Conservation (phyloP, 805 yeast genomes). For the Huiozyma naganishii region DNA sequence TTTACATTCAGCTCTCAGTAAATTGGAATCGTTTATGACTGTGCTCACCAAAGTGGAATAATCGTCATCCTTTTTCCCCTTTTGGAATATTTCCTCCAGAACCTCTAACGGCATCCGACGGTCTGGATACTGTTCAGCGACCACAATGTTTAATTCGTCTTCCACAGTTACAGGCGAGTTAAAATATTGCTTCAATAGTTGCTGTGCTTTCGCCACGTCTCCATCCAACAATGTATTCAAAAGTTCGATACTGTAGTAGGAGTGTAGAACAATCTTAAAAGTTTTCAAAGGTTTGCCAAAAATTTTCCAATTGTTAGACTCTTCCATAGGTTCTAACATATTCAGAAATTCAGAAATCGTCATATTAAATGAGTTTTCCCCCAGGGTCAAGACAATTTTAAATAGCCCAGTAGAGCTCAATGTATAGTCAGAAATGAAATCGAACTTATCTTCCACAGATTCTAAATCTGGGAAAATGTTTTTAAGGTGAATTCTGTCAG, state of each 20-base stretch:
- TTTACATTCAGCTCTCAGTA: neutral
- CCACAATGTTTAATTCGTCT: neutral
- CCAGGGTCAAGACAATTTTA: conserved; percentile 32
- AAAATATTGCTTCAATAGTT: neutral
- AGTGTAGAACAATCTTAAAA: conserved; percentile 34
- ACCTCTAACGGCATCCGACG: neutral
- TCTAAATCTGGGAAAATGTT: conserved; percentile 23
- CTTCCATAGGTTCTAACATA: conserved; percentile 5
- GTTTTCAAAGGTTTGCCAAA: neutral
- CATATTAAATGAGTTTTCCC: conserved; percentile 26
- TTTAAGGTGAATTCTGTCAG: conserved; percentile 31
- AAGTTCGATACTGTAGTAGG: conserved; percentile 42
- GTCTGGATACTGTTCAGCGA: neutral
- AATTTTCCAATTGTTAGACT: neutral
- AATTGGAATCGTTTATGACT: neutral
- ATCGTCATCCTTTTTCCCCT: neutral
- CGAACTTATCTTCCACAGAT: conserved; percentile 29
- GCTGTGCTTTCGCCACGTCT: neutral
- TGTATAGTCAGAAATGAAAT: conserved; percentile 44
- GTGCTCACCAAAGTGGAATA: neutral
- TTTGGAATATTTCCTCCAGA: neutral
- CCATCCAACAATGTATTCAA: neutral
- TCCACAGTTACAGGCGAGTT: conserved; percentile 1
- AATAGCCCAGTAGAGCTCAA: conserved; percentile 44
- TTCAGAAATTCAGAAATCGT: conserved; percentile 26